A percentile compares a stretch with the other conserved stretches of the same genome.
Conservation (phyloP, 2,329 filamentous ascomycete genomes). For the Biscogniauxia sp. region DNA sequence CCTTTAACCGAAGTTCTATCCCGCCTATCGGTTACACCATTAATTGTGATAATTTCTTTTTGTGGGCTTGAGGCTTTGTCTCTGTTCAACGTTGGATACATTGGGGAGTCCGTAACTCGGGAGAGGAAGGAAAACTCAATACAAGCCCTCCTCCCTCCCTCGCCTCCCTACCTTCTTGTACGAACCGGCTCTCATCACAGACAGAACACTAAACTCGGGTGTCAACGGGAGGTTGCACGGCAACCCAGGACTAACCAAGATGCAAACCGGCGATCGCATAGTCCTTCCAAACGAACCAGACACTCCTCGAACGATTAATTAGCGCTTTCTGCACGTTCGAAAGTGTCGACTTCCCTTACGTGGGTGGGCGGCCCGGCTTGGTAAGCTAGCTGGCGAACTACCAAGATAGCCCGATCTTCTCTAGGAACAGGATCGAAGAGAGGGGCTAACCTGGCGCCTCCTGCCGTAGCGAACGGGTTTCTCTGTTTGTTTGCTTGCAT, state of each 20-base stretch:
- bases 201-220: neutral
- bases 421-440: neutral
- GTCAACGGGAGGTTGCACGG: slow-evolving; percentile 2
- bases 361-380: slow-evolving; percentile 5
- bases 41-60: neutral
- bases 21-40: neutral
- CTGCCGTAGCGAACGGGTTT: too few species aligned
- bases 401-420: neutral
- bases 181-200: neutral
- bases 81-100: neutral
- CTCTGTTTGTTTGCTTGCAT: neutral
- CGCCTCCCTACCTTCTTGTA: too few species aligned
- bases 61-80: neutral
- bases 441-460: neutral
- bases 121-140: neutral
- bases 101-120: neutral
- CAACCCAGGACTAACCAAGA: neutral
- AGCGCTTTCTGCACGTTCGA: slow-evolving; percentile 12
- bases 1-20: neutral
- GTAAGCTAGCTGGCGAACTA: neutral
- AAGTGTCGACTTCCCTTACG: slow-evolving; percentile 8
- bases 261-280: slow-evolving; percentile 25
- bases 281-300: slow-evolving; percentile 22
- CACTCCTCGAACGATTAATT: slow-evolving; percentile 8
- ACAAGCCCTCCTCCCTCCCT: too few species aligned